These are phyloP conservation scores for Teratosphaeriaceae sp. DNA, from an alignment of 2,329 filamentous ascomycete genomes.

Conservation along the genomic window DNA sequence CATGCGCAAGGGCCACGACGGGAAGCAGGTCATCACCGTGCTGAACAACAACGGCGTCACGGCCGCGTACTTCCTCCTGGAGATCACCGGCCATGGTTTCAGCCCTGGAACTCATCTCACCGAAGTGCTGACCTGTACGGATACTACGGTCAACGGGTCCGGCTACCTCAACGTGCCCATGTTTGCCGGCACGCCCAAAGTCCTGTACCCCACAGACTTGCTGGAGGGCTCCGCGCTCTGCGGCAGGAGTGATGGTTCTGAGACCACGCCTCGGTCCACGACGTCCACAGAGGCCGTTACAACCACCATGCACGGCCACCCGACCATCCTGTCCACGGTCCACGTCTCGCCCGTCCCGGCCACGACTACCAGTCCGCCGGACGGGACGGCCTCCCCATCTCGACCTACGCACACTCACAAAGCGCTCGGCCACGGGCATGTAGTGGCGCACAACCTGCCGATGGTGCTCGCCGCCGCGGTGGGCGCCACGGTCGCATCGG, in stretches of 20 bases:
- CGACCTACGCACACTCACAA: neutral
- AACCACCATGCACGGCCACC: neutral
- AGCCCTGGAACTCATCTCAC: slow-evolving; percentile 21
- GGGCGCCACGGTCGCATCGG: neutral
- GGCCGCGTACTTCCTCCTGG: slow-evolving; percentile 29
- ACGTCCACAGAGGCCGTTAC: no score
- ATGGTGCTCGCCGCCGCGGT: slow-evolving; percentile 3
- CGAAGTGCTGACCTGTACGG: slow-evolving; percentile 30
- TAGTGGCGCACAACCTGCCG: slow-evolving; percentile 1
- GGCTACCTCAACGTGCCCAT: slow-evolving; percentile 27
- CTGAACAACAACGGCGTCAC: slow-evolving; percentile 35
- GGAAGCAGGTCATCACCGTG: slow-evolving; percentile 38
- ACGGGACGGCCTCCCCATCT: neutral
- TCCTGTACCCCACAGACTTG: slow-evolving; percentile 25
- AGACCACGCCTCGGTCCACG: slow-evolving; percentile 1
- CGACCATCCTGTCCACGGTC: slow-evolving; percentile 1
- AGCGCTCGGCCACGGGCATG: neutral
- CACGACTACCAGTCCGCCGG: neutral
- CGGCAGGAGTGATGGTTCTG: slow-evolving; percentile 5
- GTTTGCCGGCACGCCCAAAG: slow-evolving; percentile 29
- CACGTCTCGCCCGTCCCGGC: neutral
- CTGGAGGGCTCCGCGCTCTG: slow-evolving; percentile 22
- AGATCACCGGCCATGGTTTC: slow-evolving; percentile 27
- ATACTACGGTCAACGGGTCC: slow-evolving; percentile 19
- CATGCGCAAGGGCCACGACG: slow-evolving; percentile 37